Conservation (phyloP, 2,329 filamentous ascomycete genomes). For the Pseudocercospora crystallina region DNA sequence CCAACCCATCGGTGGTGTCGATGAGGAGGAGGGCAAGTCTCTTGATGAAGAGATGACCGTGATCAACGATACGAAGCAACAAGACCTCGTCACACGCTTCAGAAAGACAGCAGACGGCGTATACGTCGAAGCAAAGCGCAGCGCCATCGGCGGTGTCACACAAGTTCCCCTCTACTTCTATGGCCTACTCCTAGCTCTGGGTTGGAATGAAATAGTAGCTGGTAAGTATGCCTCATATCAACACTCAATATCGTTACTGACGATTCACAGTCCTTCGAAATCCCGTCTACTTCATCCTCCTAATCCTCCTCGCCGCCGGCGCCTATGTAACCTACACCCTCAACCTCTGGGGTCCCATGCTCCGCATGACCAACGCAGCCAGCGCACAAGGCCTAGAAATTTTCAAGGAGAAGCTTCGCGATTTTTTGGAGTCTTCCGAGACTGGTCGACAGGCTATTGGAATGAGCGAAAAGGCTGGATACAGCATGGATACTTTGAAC, state of each 20-base stretch:
- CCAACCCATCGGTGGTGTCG: constrained; percentile 83
- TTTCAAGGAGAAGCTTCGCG: constrained; percentile 84
- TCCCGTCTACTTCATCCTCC: constrained; percentile 85
- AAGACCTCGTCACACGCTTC: constrained; percentile 90
- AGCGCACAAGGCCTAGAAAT: constrained; percentile 83
- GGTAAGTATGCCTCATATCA: no score
- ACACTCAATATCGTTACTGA: not conserved
- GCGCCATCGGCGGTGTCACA: constrained; percentile 90
- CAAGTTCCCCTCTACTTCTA: constrained; percentile 97
- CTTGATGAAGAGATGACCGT: constrained; percentile 95
- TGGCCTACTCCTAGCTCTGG: constrained; percentile 78
- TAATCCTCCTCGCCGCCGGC: constrained; percentile 72
- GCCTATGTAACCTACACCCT: constrained; percentile 90
- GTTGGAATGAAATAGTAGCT: constrained; percentile 98
- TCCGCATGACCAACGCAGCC: constrained; percentile 91
- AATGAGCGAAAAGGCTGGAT: constrained; percentile 61
- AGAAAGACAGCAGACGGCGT: constrained; percentile 98
- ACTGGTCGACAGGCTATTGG: constrained; percentile 79
- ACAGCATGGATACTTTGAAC: constrained; percentile 29
- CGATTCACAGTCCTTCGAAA: constrained; percentile 94
- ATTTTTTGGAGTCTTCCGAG: constrained; percentile 86
- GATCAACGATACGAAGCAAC: constrained; percentile 83
- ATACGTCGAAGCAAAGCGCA: constrained; percentile 95
- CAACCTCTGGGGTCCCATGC: constrained; percentile 92
- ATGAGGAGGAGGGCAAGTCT: constrained; percentile 84